Conservation (phyloP, 2,329 filamentous ascomycete species). For the Fusarium odoratissimum region DNA sequence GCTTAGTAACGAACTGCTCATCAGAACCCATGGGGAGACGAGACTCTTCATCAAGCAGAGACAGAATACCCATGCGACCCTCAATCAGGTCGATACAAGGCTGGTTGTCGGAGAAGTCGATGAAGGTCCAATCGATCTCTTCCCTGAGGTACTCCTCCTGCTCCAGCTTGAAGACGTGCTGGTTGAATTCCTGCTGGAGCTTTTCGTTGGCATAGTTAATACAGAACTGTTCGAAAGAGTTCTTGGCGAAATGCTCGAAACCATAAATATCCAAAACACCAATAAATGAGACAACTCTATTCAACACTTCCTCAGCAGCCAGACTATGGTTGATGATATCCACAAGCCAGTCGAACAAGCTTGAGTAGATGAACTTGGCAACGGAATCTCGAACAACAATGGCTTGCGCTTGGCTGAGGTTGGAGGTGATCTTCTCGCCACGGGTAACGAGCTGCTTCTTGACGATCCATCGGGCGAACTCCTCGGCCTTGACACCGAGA, state of each 20-base stretch:
- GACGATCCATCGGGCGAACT: constrained; percentile 97
- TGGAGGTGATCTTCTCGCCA: constrained; percentile 97
- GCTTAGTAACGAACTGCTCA: constrained; percentile 94
- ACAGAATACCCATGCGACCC: constrained; percentile 92
- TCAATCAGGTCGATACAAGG: constrained; percentile 99
- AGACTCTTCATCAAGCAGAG: constrained; percentile 95
- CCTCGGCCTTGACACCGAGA: constrained; percentile 84
- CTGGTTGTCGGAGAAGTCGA: constrained; percentile 99
- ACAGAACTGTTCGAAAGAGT: constrained; percentile 99
- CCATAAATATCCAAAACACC: constrained; percentile 99
- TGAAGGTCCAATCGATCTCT: constrained; percentile 99
- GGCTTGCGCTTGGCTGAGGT: constrained; percentile 92
- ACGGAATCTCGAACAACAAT: constrained; percentile 96
- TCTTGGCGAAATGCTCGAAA: constrained; percentile 99
- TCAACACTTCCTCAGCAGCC: constrained; percentile 87
- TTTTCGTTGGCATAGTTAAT: constrained; percentile 99
- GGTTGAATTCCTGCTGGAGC: constrained; percentile 98
- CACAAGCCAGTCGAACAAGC: constrained; percentile 98
- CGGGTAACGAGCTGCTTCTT: constrained; percentile 98
- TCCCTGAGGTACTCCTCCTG: constrained; percentile 97
- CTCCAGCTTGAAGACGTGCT: constrained; percentile 98
- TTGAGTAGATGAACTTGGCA: constrained; percentile 98
- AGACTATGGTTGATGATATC: constrained; percentile 93
- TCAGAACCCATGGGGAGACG: constrained; percentile 97
- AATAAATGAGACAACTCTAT: constrained; percentile 88